phyloP scores from a whole-genome alignment of 1,139 yeast species.

The Scheffersomyces illinoinensis region DNA sequence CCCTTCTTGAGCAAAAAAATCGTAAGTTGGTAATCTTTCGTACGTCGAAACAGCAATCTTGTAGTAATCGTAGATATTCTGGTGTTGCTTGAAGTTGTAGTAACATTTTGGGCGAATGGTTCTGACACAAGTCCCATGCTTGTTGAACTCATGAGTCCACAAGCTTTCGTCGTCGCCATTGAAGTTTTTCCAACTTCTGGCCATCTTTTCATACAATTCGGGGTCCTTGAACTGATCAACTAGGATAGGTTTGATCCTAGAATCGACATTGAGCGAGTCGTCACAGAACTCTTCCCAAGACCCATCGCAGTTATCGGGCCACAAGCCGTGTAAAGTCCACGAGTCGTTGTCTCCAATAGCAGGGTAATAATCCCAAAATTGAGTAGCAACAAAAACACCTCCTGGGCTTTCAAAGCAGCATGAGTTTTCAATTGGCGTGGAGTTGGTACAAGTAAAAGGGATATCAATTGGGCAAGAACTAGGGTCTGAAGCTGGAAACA shows the following conservation, averaged over 20 bases:
- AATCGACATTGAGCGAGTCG: slow-evolving; percentile 47
- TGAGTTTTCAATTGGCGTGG: slow-evolving; percentile 43
- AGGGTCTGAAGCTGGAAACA: background rate
- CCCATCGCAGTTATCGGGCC: slow-evolving; percentile 86
- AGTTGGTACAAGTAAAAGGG: slow-evolving; percentile 64
- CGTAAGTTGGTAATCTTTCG: slow-evolving; percentile 65
- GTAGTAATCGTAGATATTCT: slow-evolving; percentile 79
- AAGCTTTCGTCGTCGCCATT: slow-evolving; percentile 71
- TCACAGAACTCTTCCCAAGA: slow-evolving; percentile 74
- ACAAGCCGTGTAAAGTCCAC: slow-evolving; percentile 83
- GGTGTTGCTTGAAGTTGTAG: slow-evolving; percentile 34
- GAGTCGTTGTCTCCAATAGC: slow-evolving; percentile 68
- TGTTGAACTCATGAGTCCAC: slow-evolving; percentile 94
- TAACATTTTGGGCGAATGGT: slow-evolving; percentile 79
- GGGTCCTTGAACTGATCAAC: slow-evolving; percentile 46
- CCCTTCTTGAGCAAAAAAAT: slow-evolving; percentile 66
- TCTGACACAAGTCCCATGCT: slow-evolving; percentile 91
- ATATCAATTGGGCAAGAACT: slow-evolving; percentile 59
- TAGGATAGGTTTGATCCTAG: slow-evolving; percentile 48
- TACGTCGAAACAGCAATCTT: slow-evolving; percentile 64
- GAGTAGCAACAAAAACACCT: slow-evolving; percentile 82
- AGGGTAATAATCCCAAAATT: slow-evolving; percentile 92
- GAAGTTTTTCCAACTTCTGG: slow-evolving; percentile 71
- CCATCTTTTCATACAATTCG: slow-evolving; percentile 60
- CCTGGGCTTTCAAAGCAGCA: slow-evolving; percentile 93